Evolutionary conservation across 129 eudicot genomes (phyloP), one percentile per base, ranked within the genome.

Genomic region (Kitagawia praeruptora): DNA sequence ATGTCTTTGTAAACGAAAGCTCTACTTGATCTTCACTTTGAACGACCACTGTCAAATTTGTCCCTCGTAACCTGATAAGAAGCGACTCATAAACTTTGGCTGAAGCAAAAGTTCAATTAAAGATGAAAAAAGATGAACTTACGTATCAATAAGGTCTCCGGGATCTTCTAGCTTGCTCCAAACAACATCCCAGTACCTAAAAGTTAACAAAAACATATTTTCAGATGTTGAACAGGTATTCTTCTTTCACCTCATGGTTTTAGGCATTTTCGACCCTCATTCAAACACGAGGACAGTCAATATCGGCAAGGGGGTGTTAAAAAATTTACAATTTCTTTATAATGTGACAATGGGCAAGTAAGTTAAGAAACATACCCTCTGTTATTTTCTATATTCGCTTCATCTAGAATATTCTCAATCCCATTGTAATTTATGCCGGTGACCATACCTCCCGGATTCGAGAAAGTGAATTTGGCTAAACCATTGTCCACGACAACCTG

Each of bases 401-500:
- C 13, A 66, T 85, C 86, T 13, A 85, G 51, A 31, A 83, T 42
- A 80, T 86, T 86, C 1, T 86, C 76, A 39, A 86, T 83, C 5
- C 89, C 89, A 27, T 83, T 83, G 75, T 83, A 86, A 15, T 38
- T 42, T 14, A 86, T 83, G 27, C 82, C 84, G 2, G 83, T 77
- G 18, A 86, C 25, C 82, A 72, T 41, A 4, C 89, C 89, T 23
- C 34, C 80, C 0, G 84, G 85, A 31, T 31, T 77, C 1, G 86
- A 80, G 44, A 86, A 67, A 42, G 85, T 86, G 31, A 86, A 54
- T 3, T 75, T 83, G 63, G 84, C 83, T 13, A 85, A 40, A 45
- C 88, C 88, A 82, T 85, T 85, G 28, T 85, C 86, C 64, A 85
- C 48, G 64, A 76, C 88, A 41, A 85, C 83, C 88, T 85, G 74